These are phyloP conservation scores for Syncephalastrum racemosum DNA, from an alignment of 371 early-diverging fungal genomes.

Conservation along the genomic window DNA sequence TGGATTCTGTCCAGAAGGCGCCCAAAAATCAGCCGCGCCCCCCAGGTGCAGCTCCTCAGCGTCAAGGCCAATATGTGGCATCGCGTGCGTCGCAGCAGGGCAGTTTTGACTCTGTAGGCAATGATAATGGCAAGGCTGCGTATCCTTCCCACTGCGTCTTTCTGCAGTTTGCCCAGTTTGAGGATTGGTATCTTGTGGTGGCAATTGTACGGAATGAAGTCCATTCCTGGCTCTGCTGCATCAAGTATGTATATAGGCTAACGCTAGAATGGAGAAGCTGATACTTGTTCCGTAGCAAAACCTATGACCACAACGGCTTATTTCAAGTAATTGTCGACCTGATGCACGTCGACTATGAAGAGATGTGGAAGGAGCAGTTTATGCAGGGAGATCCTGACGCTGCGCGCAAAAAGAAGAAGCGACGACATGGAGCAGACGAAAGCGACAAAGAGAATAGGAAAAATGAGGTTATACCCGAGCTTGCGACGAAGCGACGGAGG, in stretches of 20 bases:
- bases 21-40: neutral
- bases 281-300: conserved; percentile 23
- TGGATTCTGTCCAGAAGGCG: neutral
- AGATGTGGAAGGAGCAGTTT: conserved; percentile 42
- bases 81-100: neutral
- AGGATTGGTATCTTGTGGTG: conserved; percentile 49
- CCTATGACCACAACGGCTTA: conserved; percentile 32
- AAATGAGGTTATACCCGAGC: conserved; percentile 1
- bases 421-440: conserved; percentile 6
- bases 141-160: conserved; percentile 52
- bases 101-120: neutral
- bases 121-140: conserved; percentile 7
- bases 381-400: conserved; percentile 7
- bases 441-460: neutral
- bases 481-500: conserved; percentile 15
- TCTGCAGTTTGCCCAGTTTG: conserved; percentile 49
- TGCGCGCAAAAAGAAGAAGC: conserved; percentile 9
- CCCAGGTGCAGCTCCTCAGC: neutral
- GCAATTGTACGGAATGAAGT: conserved; percentile 44
- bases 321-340: conserved; percentile 39
- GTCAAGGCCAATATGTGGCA: neutral
- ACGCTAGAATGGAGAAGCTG: neutral
- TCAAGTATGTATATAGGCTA: conserved; percentile 27
- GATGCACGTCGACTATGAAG: conserved; percentile 35
- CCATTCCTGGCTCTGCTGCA: conserved; percentile 45